Base-by-base conservation (phyloP, 1,284 basidiomycete species). In the Microbotryum scabiosae region DNA sequence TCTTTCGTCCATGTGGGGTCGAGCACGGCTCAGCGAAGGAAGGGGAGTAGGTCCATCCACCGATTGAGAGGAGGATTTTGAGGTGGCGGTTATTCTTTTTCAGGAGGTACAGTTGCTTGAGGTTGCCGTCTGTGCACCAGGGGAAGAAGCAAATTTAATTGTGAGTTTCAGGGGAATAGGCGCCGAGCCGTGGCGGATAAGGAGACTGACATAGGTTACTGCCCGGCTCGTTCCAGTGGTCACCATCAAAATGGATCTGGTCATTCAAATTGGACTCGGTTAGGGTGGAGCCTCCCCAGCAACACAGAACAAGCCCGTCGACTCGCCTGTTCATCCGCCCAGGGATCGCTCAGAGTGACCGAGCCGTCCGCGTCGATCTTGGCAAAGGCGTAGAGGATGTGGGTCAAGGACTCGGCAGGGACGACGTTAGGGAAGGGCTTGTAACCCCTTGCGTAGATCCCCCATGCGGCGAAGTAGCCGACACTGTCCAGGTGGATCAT, bases 321-420 rank as follows among this genome's bases (percentile, higher is more conserved):
- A 14, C 54, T 32, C 47, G 86, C 86, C 79, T 88, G 80, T 71
- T 87, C 82, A 73, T 93, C 90, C 4, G 89, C 85, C 78, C 86
- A 93, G 2, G 80, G 74, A 72, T 94, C 90, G 1, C 87, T 88
- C 43, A 94, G 79, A 36, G 53, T 51, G 26, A 68, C 67, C 43
- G 66, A 77, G 2, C 88, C 89, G 1, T 83, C 82, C 28, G 80
- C 78, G 23, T 84, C 81, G 56, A 87, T 81, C 74, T 93, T 89
- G 54, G 87, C 90, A 71, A 96, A 96, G 0, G 93, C 56, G 72
- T 94, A 94, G 25, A 92, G 78, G 70, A 96, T 82, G 71, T 92
- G 89, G 64, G 81, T 97, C 76, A 82, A 81, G 74, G 78, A 82
- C 62, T 73, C 76, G 59, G 74, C 77, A 56, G 91, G 92, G 60